Base-by-base conservation (phyloP, 768 basidiomycete genomes). In the Trametes punicea region DNA sequence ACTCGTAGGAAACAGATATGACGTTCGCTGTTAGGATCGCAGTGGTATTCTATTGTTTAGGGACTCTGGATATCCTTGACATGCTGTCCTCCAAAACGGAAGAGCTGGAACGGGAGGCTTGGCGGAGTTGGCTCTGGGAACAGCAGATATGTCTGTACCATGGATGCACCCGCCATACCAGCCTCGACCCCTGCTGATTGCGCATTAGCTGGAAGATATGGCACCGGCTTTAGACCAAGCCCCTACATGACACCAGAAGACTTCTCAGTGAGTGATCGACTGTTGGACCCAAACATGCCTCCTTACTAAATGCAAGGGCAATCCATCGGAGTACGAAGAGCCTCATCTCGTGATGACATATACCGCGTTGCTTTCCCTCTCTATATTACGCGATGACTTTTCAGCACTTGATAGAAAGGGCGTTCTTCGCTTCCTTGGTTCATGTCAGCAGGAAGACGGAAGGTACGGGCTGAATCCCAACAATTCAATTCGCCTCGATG, bases 311-410 rank as follows among this genome's bases (percentile, higher is more conserved):
- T 8, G 13, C 52, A 60, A 74, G 73, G 65, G 61, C 20, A 64
- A 70, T 23, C 76, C 80, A 62, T 70, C 74, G 9, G 76, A 79
- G 31, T 82, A 84, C 65, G 81, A 88, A 60, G 78, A 81, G 16
- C 89, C 91, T 0, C 88, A 98, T 69, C 74, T 98, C 15, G 92
- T 97, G 51, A 90, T 93, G 81, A 94, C 95, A 7, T 99, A 98
- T 65, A 92, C 93, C 1, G 92, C 94, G 0, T 68, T 99, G 10
- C 73, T 97, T 4, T 80, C 83, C 0, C 84, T 99, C 10, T 83
- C 88, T 0, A 87, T 97, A 59, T 78, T 99, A 23, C 80, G 89
- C n/a, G 96, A 97, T 65, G 85, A 91, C 62, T 87, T 95, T 64
- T 70, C 80, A 30, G 74, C 73, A 51, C 74, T 99, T 21, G 81